Evolutionary conservation across 371 early-diverging fungal genomes (phyloP), one percentile per base, ranked within the genome.

Genomic region (Dichotomocladium elegans): DNA sequence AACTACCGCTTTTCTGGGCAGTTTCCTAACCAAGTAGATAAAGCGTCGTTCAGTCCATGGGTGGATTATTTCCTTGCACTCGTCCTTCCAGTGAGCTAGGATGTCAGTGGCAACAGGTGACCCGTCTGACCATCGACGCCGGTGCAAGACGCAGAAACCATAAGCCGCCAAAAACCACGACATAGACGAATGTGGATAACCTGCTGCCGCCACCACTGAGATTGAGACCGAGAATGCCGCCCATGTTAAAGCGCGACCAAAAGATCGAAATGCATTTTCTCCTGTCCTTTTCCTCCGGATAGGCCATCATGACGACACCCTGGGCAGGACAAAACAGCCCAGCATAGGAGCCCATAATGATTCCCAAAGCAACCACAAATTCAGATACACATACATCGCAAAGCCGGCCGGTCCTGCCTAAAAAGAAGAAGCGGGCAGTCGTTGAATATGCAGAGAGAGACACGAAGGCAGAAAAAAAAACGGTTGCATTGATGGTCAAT

Each of bases 221-320:
- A 66, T 87, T 87, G 53, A 86, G 53, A 34, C 93, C 92, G 19
- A 91, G 58, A 53, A 89, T 80, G 47, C 86, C 90, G 58, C 92
- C 92, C 27, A 82, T 64, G 63, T 91, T 91, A 72, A 92, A 91
- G 43, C 88, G 77, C 6, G 79, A 65, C 91, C 91, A 90, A 54
- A 91, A 91, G 31, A 87, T 80, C 21, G 87, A 79, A 47, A 92
- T 85, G 61, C 72, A 91, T 47, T 75, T 77, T 30, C 89, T 90
- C 74, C 88, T 90, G 42, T 85, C 75, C 15, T 73, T 68, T 53
- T 85, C 86, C 44, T 72, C 68, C 3, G 88, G 85, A 57, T 86
- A 85, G 33, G 83, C 67, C 83, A 86, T 78, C 82, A 86, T 83
- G 55, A 87, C 73, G 19, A 82, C 67, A 47, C 86, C 86, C 71